A percentile compares a stretch with the other conserved stretches of the same genome.
These are phyloP conservation scores for Hysterangium stoloniferum DNA, from an alignment of 768 basidiomycete species.

Conservation along the genomic window DNA sequence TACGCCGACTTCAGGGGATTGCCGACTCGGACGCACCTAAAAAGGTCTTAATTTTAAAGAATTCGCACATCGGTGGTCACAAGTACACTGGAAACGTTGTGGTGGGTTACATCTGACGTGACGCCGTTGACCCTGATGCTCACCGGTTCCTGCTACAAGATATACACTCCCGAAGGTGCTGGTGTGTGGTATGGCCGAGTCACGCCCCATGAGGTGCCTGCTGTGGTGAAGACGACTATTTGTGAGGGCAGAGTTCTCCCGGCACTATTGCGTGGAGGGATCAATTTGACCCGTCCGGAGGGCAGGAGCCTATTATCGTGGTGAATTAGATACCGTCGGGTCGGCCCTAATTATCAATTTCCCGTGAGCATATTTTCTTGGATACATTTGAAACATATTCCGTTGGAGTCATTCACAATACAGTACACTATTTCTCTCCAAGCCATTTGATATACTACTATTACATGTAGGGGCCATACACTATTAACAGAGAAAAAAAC, in stretches of 20 bases:
- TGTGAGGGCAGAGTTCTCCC: slow-evolving; percentile 78
- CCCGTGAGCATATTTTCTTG: too few relatives aligned
- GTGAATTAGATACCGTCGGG: too few relatives aligned
- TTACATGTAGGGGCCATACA: too few relatives aligned
- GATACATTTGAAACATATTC: too few relatives aligned
- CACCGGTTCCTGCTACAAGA: slow-evolving; percentile 33
- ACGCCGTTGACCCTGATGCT: background rate
- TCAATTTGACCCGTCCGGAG: slow-evolving; percentile 46
- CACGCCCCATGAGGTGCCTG: slow-evolving; percentile 79
- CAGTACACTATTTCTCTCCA: too few relatives aligned
- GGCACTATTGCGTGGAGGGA: slow-evolving; percentile 76
- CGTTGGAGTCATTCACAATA: too few relatives aligned
- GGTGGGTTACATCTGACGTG: slow-evolving; percentile 40
- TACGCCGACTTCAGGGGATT: slow-evolving; percentile 38
- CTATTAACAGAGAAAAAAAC: too few relatives aligned
- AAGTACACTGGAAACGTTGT: slow-evolving; percentile 88
- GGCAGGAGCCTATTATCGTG: slow-evolving; percentile 58
- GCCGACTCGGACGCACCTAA: slow-evolving; percentile 45
- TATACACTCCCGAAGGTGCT: slow-evolving; percentile 80
- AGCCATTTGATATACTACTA: too few relatives aligned
- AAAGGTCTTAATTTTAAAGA: slow-evolving; percentile 75
- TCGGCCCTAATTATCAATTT: too few relatives aligned
- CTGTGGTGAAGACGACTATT: slow-evolving; percentile 83
- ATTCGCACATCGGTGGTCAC: slow-evolving; percentile 91
- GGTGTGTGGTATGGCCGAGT: slow-evolving; percentile 94